A percentile compares a stretch with the other conserved stretches of the same genome.
Evolutionary conservation across 805 yeast genomes (phyloP).

Genomic region (Metschnikowia aberdeeniae): DNA sequence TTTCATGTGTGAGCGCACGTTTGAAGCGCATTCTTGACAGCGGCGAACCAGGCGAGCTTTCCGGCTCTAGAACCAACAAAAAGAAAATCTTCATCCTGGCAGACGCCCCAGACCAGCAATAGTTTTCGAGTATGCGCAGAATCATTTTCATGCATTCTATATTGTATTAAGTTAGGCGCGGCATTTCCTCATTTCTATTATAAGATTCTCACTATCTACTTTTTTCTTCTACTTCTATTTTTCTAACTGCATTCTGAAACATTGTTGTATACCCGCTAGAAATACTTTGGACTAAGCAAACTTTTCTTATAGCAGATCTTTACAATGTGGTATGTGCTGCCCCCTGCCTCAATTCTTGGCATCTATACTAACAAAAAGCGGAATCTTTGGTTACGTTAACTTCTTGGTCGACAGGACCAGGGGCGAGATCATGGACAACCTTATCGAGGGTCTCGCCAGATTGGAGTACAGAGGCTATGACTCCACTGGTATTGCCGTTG

Average conservation of each 20-base stretch:
- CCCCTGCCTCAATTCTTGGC: not conserved
- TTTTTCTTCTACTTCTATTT: slow-evolving; percentile 1
- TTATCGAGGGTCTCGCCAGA: slow-evolving; percentile 79
- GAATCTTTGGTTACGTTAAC: slow-evolving; percentile 97
- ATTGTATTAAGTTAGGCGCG: slow-evolving; percentile 3
- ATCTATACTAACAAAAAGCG: slow-evolving; percentile 46
- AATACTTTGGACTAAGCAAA: not conserved
- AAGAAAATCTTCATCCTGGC: not conserved
- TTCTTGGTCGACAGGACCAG: slow-evolving; percentile 87
- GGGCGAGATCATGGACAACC: slow-evolving; percentile 87
- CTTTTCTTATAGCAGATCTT: not conserved
- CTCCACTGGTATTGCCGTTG: slow-evolving; percentile 94
- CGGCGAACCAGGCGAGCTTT: no score
- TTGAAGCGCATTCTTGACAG: no score
- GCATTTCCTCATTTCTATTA: slow-evolving; percentile 3
- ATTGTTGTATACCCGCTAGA: slow-evolving; percentile 1
- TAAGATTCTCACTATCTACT: slow-evolving; percentile 4
- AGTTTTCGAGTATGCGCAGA: slow-evolving; percentile 4
- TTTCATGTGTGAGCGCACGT: no score
- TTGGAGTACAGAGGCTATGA: slow-evolving; percentile 98
- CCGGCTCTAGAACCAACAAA: no score
- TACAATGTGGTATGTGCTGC: slow-evolving; percentile 14
- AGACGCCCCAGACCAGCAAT: not conserved
- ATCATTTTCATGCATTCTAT: not conserved
- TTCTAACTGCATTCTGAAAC: slow-evolving; percentile 1